These are phyloP conservation scores for Trichosanthes truncata DNA, from an alignment of 306 rosid genomes.

Conservation along the genomic window DNA sequence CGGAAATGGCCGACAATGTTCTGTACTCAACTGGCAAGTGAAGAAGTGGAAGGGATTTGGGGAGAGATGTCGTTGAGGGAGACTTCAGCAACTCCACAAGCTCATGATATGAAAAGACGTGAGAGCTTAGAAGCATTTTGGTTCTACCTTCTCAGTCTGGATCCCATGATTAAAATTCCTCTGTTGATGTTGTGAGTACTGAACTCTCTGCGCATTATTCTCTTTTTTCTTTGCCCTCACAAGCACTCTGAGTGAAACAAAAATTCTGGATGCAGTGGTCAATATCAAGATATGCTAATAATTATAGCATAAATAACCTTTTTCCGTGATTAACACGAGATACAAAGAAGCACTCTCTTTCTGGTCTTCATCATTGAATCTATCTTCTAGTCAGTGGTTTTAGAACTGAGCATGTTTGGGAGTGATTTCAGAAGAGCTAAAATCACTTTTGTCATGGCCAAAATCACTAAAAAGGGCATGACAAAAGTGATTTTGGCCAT, in stretches of 20 bases:
- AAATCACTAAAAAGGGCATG: too few relatives aligned
- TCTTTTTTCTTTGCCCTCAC: background rate
- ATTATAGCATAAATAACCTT: background rate
- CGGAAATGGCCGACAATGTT: constrained; percentile 51
- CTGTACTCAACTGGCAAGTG: constrained; percentile 38
- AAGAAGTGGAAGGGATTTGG: constrained; percentile 33
- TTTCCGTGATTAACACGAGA: background rate
- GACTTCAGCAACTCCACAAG: constrained; percentile 25
- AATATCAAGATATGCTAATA: background rate
- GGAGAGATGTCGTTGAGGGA: constrained; percentile 29
- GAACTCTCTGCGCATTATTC: constrained; percentile 6
- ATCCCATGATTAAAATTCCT: constrained; percentile 57
- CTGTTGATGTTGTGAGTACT: constrained; percentile 65
- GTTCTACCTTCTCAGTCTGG: constrained; percentile 42
- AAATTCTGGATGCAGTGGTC: background rate
- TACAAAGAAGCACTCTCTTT: background rate
- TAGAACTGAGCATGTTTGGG: background rate
- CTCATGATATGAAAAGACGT: constrained; percentile 23
- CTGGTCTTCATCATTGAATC: background rate
- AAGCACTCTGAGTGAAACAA: background rate
- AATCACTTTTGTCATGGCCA: too few relatives aligned
- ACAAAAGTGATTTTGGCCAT: background rate
- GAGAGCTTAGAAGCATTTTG: constrained; percentile 32
- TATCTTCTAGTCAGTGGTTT: background rate
- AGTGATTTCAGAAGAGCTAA: too few relatives aligned